phyloP scores from a whole-genome alignment of 208 protist species.

The Trypanosoma mega region DNA sequence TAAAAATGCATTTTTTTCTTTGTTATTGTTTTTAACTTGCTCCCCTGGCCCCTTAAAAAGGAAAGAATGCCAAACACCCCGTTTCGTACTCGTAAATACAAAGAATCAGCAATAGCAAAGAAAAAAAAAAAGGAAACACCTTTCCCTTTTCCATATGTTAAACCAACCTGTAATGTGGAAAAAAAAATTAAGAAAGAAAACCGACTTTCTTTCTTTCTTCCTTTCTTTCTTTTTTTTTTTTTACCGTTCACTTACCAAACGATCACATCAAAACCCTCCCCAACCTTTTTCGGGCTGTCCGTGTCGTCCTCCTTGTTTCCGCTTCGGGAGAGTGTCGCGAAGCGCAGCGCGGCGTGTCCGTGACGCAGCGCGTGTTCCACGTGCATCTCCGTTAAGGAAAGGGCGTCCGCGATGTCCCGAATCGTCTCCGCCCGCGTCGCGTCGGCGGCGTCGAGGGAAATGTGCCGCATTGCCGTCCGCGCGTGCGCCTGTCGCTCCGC shows the following conservation, averaged over 20 bases:
- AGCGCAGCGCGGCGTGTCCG: slow-evolving; percentile 45
- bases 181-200: slow-evolving; percentile 17
- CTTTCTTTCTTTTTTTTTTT: neutral
- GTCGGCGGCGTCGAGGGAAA: slow-evolving; percentile 34
- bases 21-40: too few species aligned
- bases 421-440: slow-evolving; percentile 32
- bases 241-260: slow-evolving; percentile 5
- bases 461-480: slow-evolving; percentile 47
- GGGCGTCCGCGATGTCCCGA: slow-evolving; percentile 25
- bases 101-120: too few species aligned
- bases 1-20: too few species aligned
- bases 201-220: neutral
- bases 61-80: too few species aligned
- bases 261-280: neutral
- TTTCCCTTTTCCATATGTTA: too few species aligned
- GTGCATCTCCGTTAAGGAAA: slow-evolving; percentile 55
- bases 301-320: neutral
- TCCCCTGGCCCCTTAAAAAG: too few species aligned
- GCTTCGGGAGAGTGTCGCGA: slow-evolving; percentile 24
- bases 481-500: slow-evolving; percentile 32
- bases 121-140: too few species aligned
- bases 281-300: neutral
- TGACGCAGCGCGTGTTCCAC: slow-evolving; percentile 48
- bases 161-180: neutral
- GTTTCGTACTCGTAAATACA: too few species aligned